phyloP scores from a whole-genome alignment of 441 rosid genomes.

The Lepidium campestre region DNA sequence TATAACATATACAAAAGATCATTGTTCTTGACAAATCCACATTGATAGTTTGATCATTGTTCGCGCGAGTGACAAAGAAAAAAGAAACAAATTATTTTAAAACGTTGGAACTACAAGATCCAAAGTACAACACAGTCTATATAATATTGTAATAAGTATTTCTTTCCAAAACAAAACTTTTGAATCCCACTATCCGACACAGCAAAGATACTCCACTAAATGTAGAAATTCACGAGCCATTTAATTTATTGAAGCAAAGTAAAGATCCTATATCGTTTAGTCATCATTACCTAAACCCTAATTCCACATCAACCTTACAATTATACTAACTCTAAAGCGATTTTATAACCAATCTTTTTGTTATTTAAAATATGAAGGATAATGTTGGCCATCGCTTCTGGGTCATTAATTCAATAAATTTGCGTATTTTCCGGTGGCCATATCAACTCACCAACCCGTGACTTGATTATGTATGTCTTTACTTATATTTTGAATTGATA shows the following conservation, averaged over 20 bases:
- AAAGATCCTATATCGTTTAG: slow-evolving; percentile 28
- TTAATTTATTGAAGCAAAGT: slow-evolving; percentile 11
- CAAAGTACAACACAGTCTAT: neutral
- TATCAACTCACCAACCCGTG: slow-evolving; percentile 27
- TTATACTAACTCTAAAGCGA: slow-evolving; percentile 9
- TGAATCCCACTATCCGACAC: slow-evolving; percentile 30
- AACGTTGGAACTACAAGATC: neutral
- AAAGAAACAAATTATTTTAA: neutral
- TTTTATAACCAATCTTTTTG: slow-evolving; percentile 19
- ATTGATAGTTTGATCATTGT: no score
- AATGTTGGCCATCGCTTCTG: slow-evolving; percentile 20
- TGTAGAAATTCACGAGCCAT: slow-evolving; percentile 9
- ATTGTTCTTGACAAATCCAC: neutral
- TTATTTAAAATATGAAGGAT: slow-evolving; percentile 16
- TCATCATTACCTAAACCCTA: slow-evolving; percentile 26
- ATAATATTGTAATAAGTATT: neutral
- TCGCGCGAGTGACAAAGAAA: neutral
- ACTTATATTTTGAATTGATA: no score
- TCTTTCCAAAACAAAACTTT: slow-evolving; percentile 25
- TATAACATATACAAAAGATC: neutral
- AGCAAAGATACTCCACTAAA: slow-evolving; percentile 30
- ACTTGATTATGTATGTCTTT: neutral
- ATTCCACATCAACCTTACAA: slow-evolving; percentile 19
- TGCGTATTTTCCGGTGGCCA: slow-evolving; percentile 23
- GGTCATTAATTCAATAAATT: neutral